Evolutionary conservation across 768 basidiomycete species (phyloP).

Genomic region (Suillus americanus): DNA sequence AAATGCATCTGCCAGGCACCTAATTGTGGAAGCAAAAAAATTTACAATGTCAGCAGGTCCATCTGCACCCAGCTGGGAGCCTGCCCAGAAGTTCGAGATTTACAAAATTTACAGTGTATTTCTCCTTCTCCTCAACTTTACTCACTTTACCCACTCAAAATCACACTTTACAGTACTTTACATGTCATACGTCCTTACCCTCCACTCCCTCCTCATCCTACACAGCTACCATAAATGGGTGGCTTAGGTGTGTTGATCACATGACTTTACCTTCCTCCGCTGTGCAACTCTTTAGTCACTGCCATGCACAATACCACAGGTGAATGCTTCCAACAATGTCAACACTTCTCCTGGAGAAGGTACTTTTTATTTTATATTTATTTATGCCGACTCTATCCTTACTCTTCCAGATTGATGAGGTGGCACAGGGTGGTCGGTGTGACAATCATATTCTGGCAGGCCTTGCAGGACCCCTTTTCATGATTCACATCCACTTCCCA

Average conservation of each 20-base stretch:
- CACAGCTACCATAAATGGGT: background rate
- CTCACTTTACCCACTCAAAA: background rate
- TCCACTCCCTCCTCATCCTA: background rate
- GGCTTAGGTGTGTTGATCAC: background rate
- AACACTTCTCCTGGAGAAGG: background rate
- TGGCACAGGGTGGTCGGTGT: no score
- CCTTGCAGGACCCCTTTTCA: no score
- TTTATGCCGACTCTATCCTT: background rate
- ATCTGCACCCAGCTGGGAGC: no score
- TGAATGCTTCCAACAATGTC: background rate
- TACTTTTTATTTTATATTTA: background rate
- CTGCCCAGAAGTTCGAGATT: background rate
- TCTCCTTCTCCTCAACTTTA: background rate
- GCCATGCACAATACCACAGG: background rate
- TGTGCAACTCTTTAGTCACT: background rate
- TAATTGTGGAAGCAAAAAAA: no score
- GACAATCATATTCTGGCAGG: no score
- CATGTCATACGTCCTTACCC: background rate
- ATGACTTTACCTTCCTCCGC: background rate
- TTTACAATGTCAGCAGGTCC: no score
- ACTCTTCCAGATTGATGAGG: no score
- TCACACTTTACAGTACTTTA: background rate
- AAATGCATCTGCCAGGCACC: no score
- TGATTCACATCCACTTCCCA: no score
- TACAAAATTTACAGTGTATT: slow-evolving; percentile 1